These are phyloP conservation scores for Lactarius sanguifluus DNA, from an alignment of 768 basidiomycete genomes.

Conservation along the genomic window DNA sequence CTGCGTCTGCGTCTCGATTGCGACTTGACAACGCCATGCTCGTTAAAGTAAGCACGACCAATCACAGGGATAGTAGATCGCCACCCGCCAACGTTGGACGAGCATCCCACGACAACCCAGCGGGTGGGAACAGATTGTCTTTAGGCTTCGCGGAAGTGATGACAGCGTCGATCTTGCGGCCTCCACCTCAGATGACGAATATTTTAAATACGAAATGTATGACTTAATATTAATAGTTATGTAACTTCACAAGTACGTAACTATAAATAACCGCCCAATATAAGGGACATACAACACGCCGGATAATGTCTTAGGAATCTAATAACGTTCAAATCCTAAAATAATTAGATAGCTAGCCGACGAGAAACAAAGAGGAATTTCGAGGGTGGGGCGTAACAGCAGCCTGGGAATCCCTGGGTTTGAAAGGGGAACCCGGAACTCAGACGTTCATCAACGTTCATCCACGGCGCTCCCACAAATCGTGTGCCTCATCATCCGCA, in stretches of 20 bases:
- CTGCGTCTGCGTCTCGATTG: slow-evolving; percentile 12
- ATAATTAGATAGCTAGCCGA: not conserved
- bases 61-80: slow-evolving; percentile 3
- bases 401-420: not conserved
- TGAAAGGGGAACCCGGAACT: not conserved
- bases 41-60: slow-evolving; percentile 4
- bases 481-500: slow-evolving; percentile 17
- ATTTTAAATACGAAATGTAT: not conserved
- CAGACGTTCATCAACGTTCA: slow-evolving; percentile 1
- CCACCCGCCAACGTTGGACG: not conserved
- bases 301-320: too few species aligned
- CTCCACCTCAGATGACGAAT: too few species aligned
- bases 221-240: slow-evolving; percentile 1
- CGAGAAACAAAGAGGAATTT: not conserved
- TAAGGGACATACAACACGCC: too few species aligned
- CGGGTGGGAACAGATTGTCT: not conserved
- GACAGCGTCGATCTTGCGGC: not conserved
- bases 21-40: not conserved
- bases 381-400: not conserved
- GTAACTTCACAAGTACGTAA: not conserved
- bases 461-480: slow-evolving; percentile 1
- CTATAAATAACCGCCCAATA: too few species aligned
- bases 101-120: slow-evolving; percentile 23
- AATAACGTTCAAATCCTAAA: too few species aligned
- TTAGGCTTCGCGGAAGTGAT: not conserved